These are phyloP conservation scores for Astrocystis sublimbata DNA, from an alignment of 495 filamentous ascomycete species.

Conservation along the genomic window DNA sequence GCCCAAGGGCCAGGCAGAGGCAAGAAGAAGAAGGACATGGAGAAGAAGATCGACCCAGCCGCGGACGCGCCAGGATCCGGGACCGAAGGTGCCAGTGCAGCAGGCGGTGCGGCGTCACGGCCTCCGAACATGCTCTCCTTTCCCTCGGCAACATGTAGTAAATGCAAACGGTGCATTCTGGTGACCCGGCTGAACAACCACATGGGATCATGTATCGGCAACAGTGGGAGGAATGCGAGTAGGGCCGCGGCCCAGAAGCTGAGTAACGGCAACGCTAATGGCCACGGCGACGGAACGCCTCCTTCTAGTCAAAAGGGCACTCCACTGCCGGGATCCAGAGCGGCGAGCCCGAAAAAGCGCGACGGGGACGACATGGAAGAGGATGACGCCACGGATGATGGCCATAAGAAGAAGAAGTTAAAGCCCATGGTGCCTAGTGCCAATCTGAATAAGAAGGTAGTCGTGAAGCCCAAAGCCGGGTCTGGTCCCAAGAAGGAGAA, in stretches of 20 bases:
- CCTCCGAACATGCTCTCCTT: constrained; percentile 60
- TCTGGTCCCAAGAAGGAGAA: constrained; percentile 48
- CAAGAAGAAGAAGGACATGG: constrained; percentile 61
- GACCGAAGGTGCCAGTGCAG: constrained; percentile 42
- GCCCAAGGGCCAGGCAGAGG: constrained; percentile 53
- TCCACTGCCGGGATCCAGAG: constrained; percentile 53
- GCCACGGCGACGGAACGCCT: constrained; percentile 55
- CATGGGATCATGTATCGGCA: constrained; percentile 77
- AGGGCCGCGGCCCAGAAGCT: constrained; percentile 59
- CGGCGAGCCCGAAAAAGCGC: constrained; percentile 52
- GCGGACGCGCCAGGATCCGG: constrained; percentile 52
- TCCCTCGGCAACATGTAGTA: constrained; percentile 58
- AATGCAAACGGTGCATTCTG: constrained; percentile 56
- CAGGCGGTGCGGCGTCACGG: constrained; percentile 40
- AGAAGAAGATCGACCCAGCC: constrained; percentile 56
- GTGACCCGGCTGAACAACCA: constrained; percentile 67
- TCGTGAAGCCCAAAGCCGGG: constrained; percentile 48
- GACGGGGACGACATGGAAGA: constrained; percentile 52
- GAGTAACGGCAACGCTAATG: constrained; percentile 50
- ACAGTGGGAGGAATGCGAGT: constrained; percentile 68
- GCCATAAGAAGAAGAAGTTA: constrained; percentile 55
- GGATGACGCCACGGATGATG: constrained; percentile 49
- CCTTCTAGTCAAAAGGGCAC: constrained; percentile 60
- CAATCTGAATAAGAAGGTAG: constrained; percentile 45
- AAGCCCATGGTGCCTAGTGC: constrained; percentile 41